Conservation (phyloP, 2,329 filamentous ascomycete genomes). For the Lachnellula arida region DNA sequence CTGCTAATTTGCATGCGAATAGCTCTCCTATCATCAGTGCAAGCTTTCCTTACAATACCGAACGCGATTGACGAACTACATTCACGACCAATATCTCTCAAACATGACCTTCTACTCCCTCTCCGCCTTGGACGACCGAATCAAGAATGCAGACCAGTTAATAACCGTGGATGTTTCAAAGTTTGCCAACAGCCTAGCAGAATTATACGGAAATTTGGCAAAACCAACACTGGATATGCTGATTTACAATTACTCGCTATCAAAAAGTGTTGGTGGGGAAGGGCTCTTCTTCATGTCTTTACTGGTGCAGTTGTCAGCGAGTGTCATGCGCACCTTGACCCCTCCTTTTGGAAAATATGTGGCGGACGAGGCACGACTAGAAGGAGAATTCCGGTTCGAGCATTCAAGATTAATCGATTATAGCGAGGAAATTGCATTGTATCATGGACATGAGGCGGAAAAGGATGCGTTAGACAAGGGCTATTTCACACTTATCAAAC, state of each 20-base stretch:
- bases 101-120: constrained; percentile 98
- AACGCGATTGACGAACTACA: constrained; percentile 85
- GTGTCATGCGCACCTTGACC: constrained; percentile 88
- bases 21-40: constrained; percentile 96
- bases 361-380: constrained; percentile 87
- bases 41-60: constrained; percentile 90
- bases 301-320: constrained; percentile 84
- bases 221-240: constrained; percentile 94
- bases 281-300: constrained; percentile 93
- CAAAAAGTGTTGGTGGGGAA: constrained; percentile 91
- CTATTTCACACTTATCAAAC: constrained; percentile 98
- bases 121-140: constrained; percentile 89
- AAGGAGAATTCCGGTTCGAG: constrained; percentile 94
- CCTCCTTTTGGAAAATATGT: constrained; percentile 98
- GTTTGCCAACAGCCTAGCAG: constrained; percentile 91
- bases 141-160: constrained; percentile 97
- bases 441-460: constrained; percentile 86
- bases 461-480: constrained; percentile 97
- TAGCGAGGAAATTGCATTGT: constrained; percentile 89
- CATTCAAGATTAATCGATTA: constrained; percentile 95
- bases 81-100: constrained; percentile 94
- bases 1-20: constrained; percentile 13
- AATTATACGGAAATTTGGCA: constrained; percentile 92
- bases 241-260: constrained; percentile 93
- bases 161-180: constrained; percentile 95